Conservation (phyloP, 768 basidiomycete genomes). For the Leccinum fibrillosum region DNA sequence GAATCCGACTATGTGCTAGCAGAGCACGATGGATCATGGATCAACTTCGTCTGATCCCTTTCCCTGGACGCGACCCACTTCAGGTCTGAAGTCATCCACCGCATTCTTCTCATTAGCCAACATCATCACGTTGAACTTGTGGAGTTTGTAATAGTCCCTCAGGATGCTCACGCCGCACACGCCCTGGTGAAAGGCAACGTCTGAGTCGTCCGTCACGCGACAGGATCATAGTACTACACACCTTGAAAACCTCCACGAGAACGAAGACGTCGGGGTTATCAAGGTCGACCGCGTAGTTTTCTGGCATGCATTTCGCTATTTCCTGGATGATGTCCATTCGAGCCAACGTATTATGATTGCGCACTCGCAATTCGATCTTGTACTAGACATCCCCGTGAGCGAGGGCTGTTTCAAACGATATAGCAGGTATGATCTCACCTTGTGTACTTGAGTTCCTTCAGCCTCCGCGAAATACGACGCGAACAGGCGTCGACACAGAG, state of each 20-base stretch:
- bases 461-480: conserved; percentile 48
- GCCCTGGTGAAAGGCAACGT: conserved; percentile 44
- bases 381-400: conserved; percentile 45
- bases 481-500: conserved; percentile 55
- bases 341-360: conserved; percentile 72
- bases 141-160: conserved; percentile 63
- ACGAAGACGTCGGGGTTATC: conserved; percentile 69
- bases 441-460: conserved; percentile 40
- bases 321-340: conserved; percentile 61
- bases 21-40: not conserved
- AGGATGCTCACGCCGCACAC: conserved; percentile 76
- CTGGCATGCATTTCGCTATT: conserved; percentile 68
- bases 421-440: conserved; percentile 30
- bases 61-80: conserved; percentile 31
- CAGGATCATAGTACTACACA: conserved; percentile 26
- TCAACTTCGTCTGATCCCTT: conserved; percentile 9
- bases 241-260: conserved; percentile 83
- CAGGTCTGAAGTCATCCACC: conserved; percentile 32
- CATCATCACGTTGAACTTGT: conserved; percentile 80
- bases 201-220: not conserved
- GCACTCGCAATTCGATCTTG: conserved; percentile 72
- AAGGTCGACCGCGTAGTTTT: conserved; percentile 64
- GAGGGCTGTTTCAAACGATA: not conserved
- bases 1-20: not conserved
- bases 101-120: conserved; percentile 53